Percentiles rank a stretch among this genome's conserved stretches.
These are phyloP conservation scores for Entomortierella lignicola DNA, from an alignment of 192 early-diverging fungal genomes.

Conservation along the genomic window DNA sequence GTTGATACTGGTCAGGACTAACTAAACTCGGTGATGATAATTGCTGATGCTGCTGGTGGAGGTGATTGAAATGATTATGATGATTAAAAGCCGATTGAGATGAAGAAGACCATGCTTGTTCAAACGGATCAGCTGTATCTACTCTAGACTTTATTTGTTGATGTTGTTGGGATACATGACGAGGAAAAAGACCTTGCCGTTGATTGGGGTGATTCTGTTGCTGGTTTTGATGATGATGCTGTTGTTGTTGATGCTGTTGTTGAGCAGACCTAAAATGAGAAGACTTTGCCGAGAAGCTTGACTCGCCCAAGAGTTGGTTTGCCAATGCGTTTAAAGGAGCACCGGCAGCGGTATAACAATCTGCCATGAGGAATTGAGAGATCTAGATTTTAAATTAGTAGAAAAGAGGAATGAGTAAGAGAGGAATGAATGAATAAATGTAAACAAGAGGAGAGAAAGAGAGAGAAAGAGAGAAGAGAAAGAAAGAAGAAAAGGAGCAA, in stretches of 20 bases:
- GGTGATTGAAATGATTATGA: too few relatives aligned
- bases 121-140: constrained; percentile 15
- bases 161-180: not conserved
- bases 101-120: constrained; percentile 30
- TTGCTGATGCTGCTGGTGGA: constrained; percentile 2
- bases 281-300: constrained; percentile 18
- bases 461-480: not conserved
- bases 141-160: not conserved
- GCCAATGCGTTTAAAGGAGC: constrained; percentile 36
- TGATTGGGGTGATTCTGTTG: constrained; percentile 7
- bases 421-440: too few relatives aligned
- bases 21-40: not conserved
- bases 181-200: constrained; percentile 6
- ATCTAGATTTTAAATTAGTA: too few relatives aligned
- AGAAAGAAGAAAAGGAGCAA: not conserved
- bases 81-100: not conserved
- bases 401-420: not conserved
- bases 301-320: constrained; percentile 36
- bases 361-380: constrained; percentile 15
- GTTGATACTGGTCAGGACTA: not conserved
- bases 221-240: constrained; percentile 9
- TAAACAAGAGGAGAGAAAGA: not conserved
- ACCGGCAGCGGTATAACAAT: constrained; percentile 27
- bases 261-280: not conserved
- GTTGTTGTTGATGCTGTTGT: constrained; percentile 9